Conservation (phyloP, 495 filamentous ascomycete genomes). For the Jackrogersella minutella region DNA sequence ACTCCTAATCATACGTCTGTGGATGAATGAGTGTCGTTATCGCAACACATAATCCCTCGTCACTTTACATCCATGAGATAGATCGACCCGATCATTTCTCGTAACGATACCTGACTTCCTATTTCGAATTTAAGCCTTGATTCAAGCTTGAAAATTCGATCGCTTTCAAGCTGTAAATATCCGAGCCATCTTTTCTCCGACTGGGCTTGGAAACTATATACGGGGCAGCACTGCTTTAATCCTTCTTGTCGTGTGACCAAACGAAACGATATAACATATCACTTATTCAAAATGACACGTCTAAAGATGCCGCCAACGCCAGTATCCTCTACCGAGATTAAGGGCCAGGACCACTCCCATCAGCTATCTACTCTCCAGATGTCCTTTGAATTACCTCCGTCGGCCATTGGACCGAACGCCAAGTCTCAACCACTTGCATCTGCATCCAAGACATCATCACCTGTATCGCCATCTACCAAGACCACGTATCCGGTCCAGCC, state of each 20-base stretch:
- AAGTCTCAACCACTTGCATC: constrained; percentile 25
- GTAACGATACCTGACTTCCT: not conserved
- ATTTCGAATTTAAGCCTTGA: not conserved
- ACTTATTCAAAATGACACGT: constrained; percentile 69
- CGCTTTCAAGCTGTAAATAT: not conserved
- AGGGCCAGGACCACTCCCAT: constrained; percentile 75
- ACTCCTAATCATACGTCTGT: constrained; percentile 7
- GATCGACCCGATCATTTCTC: not conserved
- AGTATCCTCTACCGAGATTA: constrained; percentile 82
- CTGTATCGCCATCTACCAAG: constrained; percentile 54
- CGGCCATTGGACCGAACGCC: constrained; percentile 63
- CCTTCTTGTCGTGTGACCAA: constrained; percentile 28
- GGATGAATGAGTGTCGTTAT: constrained; percentile 10
- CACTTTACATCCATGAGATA: constrained; percentile 13
- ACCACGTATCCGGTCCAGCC: constrained; percentile 62
- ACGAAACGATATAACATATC: constrained; percentile 7
- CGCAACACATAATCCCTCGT: constrained; percentile 10
- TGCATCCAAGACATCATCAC: constrained; percentile 42
- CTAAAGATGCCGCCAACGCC: constrained; percentile 80
- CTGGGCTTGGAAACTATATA: not conserved
- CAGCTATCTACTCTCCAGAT: constrained; percentile 52
- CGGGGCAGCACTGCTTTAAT: not conserved
- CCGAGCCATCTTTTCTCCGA: not conserved
- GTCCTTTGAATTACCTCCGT: constrained; percentile 83
- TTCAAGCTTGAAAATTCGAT: not conserved